Evolutionary conservation across 257 asterid species (phyloP), one percentile per base, ranked within the genome.

Genomic region (Przewalskia tangutica): DNA sequence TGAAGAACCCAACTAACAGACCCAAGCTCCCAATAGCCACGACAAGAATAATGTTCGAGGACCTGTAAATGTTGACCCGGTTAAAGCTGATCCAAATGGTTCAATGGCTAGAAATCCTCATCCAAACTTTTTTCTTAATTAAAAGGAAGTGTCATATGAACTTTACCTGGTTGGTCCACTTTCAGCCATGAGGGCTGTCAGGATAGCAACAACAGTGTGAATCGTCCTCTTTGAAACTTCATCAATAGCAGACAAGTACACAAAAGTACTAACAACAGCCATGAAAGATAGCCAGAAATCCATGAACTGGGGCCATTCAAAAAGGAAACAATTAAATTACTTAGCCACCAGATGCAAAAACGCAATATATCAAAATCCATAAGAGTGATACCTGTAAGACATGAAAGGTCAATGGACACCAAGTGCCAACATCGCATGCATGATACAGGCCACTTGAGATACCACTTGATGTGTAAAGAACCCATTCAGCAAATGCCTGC

Each of bases 251-350:
- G 97, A 64, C 63, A 96, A 86, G 90, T 94, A 91, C 40, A 96
- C 92, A 66, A 94, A 96, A 13, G 99, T 96, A 84, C 98, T 93
- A 82, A 91, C 94, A 40, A 94, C 95, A 53, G 99, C 99, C 97
- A 96, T 94, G 94, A 96, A 96, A 23, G 99, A 96, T 84, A 96
- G 99, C 99, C 99, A 96, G 90, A 96, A 96, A 85, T 96, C 98
- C 85, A 94, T 78, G 89, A 96, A 94, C 99, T 96, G 88, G 55
- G 46, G 68, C 59, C 81, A 80, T 8, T 81, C 50, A 1, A 40
- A 75, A 50, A 75, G 18, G 63, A 50, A 23, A 50, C 42, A 44
- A 27, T 27, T 23, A 23, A 6, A 50, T 50, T 75, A 50, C 46
- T 13, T 50, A 4, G 62, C 46, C 80, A 50, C 23, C 77, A 70